Conservation (phyloP, 2,329 filamentous ascomycete genomes). For the Penicillium glabrum region DNA sequence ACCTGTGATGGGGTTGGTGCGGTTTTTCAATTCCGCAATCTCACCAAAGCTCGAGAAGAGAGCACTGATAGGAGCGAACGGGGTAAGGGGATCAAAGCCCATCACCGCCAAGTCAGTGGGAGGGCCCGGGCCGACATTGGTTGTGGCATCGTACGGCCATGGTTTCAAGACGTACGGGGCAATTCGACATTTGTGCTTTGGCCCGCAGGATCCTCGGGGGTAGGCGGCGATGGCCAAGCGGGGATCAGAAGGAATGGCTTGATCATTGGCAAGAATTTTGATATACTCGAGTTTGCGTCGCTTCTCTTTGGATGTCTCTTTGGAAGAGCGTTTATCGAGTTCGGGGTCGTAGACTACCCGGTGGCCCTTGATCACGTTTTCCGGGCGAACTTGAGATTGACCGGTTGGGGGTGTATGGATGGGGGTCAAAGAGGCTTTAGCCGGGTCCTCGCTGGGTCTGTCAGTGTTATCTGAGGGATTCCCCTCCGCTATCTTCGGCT, state of each 20-base stretch:
- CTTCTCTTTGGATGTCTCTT: conserved; percentile 52
- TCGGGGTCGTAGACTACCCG: conserved; percentile 64
- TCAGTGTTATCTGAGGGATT: conserved; percentile 22
- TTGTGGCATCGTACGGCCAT: conserved; percentile 77
- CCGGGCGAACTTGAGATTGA: conserved; percentile 51
- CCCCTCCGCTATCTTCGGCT: conserved; percentile 40
- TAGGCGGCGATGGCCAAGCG: conserved; percentile 69
- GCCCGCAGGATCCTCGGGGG: conserved; percentile 60
- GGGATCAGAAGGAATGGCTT: conserved; percentile 69
- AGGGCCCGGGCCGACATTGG: conserved; percentile 84
- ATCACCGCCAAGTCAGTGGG: conserved; percentile 88
- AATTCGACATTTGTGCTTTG: conserved; percentile 70
- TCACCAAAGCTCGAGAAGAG: conserved; percentile 55
- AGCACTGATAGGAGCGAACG: conserved; percentile 55
- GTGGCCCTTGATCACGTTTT: conserved; percentile 56
- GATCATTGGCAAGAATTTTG: conserved; percentile 57
- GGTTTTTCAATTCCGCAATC: conserved; percentile 87
- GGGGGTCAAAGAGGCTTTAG: conserved; percentile 40
- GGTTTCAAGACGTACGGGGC: conserved; percentile 76
- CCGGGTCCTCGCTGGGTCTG: conserved; percentile 14
- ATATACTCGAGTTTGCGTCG: conserved; percentile 55
- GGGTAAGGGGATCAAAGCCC: conserved; percentile 90
- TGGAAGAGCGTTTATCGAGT: conserved; percentile 52
- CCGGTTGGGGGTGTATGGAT: conserved; percentile 46
- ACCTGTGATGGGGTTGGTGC: conserved; percentile 91